phyloP scores from a whole-genome alignment of 257 asterid genomes.

The Voacanga thouarsii region DNA sequence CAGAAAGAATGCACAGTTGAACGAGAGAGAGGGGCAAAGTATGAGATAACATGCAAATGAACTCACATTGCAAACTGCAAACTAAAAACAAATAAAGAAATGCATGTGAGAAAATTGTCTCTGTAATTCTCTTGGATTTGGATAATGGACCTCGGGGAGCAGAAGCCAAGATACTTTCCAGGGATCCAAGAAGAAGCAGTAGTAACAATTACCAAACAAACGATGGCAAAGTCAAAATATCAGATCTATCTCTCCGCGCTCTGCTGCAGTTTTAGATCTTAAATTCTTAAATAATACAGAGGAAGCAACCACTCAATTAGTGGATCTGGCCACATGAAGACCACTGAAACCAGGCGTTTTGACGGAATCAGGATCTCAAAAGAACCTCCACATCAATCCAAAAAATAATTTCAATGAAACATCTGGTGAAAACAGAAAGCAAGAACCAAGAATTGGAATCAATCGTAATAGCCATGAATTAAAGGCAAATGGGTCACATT shows the following conservation, averaged over 20 bases:
- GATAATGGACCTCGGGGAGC: too few relatives aligned
- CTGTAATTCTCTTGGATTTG: too few relatives aligned
- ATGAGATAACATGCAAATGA: neutral
- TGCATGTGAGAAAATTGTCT: too few relatives aligned
- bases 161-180: too few relatives aligned
- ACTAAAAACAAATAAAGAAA: too few relatives aligned
- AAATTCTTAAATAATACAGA: neutral
- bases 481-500: neutral
- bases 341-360: neutral
- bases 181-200: neutral
- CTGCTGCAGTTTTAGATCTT: neutral
- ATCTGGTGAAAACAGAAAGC: too few relatives aligned
- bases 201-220: neutral
- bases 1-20: neutral
- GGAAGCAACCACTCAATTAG: neutral
- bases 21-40: neutral
- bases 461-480: neutral
- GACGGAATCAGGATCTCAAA: neutral
- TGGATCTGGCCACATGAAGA: conserved; percentile 14
- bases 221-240: neutral
- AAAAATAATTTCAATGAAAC: neutral
- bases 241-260: neutral
- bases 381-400: neutral
- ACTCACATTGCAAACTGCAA: too few relatives aligned
- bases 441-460: neutral